A percentile compares a stretch with the other conserved stretches of the same genome.
Conservation (phyloP, 345 rosid species). For the Gossypium australe region DNA sequence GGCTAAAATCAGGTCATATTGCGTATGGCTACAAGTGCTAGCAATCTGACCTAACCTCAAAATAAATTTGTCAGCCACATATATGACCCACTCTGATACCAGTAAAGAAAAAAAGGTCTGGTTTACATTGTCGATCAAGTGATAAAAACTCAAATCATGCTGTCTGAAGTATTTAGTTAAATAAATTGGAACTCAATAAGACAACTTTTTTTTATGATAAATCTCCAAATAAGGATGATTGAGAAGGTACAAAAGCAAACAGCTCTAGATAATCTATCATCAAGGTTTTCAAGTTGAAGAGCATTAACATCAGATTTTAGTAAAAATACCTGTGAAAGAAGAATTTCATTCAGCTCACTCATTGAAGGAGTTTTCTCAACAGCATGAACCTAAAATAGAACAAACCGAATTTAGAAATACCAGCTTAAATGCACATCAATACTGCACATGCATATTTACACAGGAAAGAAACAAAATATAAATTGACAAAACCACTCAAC, state of each 20-base stretch:
- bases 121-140: neutral
- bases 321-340: slow-evolving; percentile 10
- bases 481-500: slow-evolving; percentile 3
- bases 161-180: neutral
- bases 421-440: slow-evolving; percentile 1
- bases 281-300: neutral
- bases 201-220: neutral
- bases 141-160: neutral
- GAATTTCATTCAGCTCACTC: slow-evolving; percentile 80
- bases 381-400: slow-evolving; percentile 62
- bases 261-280: neutral
- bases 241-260: slow-evolving; percentile 13
- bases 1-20: neutral
- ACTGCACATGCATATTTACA: neutral
- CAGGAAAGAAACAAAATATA: neutral
- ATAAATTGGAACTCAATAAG: neutral
- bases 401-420: slow-evolving; percentile 14
- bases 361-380: slow-evolving; percentile 93
- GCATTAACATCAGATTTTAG: neutral
- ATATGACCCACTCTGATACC: neutral
- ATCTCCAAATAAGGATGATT: neutral
- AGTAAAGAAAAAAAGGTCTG: neutral
- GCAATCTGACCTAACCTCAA: neutral
- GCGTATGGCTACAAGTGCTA: neutral
- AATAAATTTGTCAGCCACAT: neutral